Evolutionary conservation across 305 asterid genomes (phyloP).

Genomic region (Fraxinus sp.): DNA sequence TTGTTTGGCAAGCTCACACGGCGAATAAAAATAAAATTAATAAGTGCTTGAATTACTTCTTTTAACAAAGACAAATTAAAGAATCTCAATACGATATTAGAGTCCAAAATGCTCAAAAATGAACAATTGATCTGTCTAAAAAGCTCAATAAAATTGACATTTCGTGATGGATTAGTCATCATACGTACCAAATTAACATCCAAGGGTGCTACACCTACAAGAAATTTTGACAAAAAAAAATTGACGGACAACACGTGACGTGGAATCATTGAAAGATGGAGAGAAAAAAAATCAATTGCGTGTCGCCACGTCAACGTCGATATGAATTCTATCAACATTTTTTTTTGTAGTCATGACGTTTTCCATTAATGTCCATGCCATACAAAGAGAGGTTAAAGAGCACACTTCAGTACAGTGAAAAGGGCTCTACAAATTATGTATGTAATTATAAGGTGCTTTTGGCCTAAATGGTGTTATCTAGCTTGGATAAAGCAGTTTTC

Average conservation of each 20-base stretch:
- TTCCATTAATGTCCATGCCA: background rate
- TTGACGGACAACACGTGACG: no score
- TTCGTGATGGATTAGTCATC: background rate
- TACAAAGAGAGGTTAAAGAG: background rate
- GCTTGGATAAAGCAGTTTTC: background rate
- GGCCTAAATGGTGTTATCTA: no score
- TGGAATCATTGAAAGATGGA: no score
- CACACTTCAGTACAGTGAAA: background rate
- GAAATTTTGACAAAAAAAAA: no score
- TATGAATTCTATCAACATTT: no score
- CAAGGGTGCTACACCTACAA: no score
- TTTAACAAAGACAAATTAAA: background rate
- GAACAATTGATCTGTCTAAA: background rate
- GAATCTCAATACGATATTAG: background rate
- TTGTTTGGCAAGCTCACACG: background rate
- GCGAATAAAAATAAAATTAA: no score
- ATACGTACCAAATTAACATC: no score
- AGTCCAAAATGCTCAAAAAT: no score
- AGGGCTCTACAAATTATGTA: background rate
- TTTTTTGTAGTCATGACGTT: no score
- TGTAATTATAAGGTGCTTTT: background rate
- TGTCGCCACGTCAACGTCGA: no score
- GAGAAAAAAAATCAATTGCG: no score
- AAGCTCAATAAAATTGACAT: background rate
- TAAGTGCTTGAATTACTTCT: background rate